Conservation (phyloP, 805 yeast species). For the Kluyveromyces lactis region DNA sequence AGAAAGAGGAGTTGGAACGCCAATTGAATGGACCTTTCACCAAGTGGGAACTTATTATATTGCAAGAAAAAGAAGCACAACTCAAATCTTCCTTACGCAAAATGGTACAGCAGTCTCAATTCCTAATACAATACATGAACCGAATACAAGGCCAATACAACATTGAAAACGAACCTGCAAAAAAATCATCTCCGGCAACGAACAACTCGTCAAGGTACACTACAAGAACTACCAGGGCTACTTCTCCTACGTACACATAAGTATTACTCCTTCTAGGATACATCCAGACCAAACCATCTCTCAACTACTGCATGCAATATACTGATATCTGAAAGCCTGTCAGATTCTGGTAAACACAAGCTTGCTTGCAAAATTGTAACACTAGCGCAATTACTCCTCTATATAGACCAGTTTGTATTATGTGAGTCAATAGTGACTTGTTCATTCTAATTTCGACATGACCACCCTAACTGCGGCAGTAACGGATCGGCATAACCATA, state of each 20-base stretch:
- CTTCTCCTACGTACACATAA: slow-evolving; percentile 4
- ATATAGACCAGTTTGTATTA: no score
- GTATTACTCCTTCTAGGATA: no score
- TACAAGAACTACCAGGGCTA: slow-evolving; percentile 6
- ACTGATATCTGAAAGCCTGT: no score
- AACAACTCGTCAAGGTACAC: slow-evolving; percentile 10
- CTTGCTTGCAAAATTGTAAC: no score
- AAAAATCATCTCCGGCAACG: slow-evolving; percentile 6
- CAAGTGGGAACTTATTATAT: slow-evolving; percentile 16
- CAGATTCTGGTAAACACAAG: no score
- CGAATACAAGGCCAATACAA: slow-evolving; percentile 14
- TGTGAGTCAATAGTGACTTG: no score
- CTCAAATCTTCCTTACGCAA: slow-evolving; percentile 11
- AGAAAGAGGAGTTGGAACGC: slow-evolving; percentile 20
- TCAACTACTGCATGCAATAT: no score
- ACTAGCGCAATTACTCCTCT: no score
- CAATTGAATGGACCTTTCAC: slow-evolving; percentile 31
- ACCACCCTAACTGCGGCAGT: no score
- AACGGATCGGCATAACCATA: no score
- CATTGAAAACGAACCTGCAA: slow-evolving; percentile 6
- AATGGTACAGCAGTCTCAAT: slow-evolving; percentile 12
- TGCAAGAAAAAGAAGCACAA: slow-evolving; percentile 7
- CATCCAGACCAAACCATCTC: not conserved
- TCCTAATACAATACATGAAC: slow-evolving; percentile 16
- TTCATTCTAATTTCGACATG: no score